Conservation (phyloP, 139 green algal genomes). For the Micractinium sp. region DNA sequence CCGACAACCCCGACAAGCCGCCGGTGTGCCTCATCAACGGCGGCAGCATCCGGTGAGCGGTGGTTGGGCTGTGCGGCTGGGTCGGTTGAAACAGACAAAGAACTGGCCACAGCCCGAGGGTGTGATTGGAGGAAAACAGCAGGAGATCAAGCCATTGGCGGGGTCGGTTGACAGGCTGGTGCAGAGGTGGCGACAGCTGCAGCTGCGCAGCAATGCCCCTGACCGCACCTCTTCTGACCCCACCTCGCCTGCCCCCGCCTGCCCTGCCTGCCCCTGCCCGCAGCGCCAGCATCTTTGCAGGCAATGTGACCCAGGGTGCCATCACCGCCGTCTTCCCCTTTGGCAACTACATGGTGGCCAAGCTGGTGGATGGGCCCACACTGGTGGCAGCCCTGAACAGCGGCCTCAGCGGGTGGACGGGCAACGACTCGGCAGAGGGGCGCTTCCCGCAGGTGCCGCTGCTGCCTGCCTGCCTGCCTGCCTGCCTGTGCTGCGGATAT, state of each 20-base stretch:
- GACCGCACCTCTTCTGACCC: too few relatives aligned
- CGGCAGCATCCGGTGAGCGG: slow-evolving; percentile 12
- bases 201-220: not conserved
- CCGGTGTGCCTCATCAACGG: slow-evolving; percentile 28
- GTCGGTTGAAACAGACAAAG: not conserved
- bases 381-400: slow-evolving; percentile 15
- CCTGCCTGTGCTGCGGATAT: not conserved
- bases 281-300: slow-evolving; percentile 1
- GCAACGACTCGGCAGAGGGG: not conserved
- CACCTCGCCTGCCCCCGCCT: not conserved
- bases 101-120: too few relatives aligned
- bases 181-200: not conserved
- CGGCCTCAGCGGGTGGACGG: slow-evolving; percentile 18
- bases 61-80: not conserved
- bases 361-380: not conserved
- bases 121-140: too few relatives aligned
- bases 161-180: not conserved
- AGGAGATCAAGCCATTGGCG: too few relatives aligned
- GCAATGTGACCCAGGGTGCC: slow-evolving; percentile 3
- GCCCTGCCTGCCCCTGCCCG: not conserved
- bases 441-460: slow-evolving; percentile 14
- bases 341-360: slow-evolving; percentile 11
- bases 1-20: not conserved
- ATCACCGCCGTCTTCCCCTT: slow-evolving; percentile 14
- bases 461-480: too few relatives aligned